Evolutionary conservation across 2,329 filamentous ascomycete genomes (phyloP).

Genomic region (Plenodomus biglobosus): DNA sequence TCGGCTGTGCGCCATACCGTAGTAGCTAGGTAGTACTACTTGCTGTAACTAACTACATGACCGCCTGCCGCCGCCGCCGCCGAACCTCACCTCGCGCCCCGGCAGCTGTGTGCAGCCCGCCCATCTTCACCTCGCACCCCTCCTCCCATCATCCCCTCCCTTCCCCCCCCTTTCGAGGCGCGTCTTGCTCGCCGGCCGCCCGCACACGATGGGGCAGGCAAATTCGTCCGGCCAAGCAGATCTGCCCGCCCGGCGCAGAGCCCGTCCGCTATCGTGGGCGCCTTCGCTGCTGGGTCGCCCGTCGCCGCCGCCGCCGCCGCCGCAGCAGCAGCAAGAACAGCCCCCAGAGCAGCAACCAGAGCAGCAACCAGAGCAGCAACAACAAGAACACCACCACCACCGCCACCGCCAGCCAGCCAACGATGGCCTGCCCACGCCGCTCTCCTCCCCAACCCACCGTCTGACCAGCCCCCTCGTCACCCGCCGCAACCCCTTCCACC

Average conservation of each 20-base stretch:
- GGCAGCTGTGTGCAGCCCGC: constrained; percentile 1
- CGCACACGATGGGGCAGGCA: constrained; percentile 44
- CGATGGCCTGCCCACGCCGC: constrained; percentile 27
- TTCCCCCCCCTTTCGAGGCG: constrained; percentile 12
- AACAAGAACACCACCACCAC: constrained; percentile 1
- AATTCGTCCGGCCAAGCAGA: constrained; percentile 33
- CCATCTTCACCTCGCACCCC: constrained; percentile 5
- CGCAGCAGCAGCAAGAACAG: constrained; percentile 1
- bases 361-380: neutral
- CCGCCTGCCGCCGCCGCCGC: constrained; percentile 12
- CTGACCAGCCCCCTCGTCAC: constrained; percentile 25
- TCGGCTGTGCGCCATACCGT: constrained; percentile 13
- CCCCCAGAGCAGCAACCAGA: neutral
- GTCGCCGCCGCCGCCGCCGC: constrained; percentile 2
- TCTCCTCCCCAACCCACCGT: constrained; percentile 10
- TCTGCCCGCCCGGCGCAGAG: constrained; percentile 27
- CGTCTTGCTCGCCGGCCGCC: constrained; percentile 29
- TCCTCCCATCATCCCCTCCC: constrained; percentile 1
- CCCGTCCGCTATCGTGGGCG: constrained; percentile 40
- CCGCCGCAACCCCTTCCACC: constrained; percentile 33
- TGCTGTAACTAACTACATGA: no score
- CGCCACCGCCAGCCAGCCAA: constrained; percentile 9
- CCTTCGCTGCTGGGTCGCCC: constrained; percentile 25
- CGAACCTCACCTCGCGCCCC: constrained; percentile 7
- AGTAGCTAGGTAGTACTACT: no score